phyloP scores from a whole-genome alignment of 441 rosid genomes.

The Flueggea neowawraea region DNA sequence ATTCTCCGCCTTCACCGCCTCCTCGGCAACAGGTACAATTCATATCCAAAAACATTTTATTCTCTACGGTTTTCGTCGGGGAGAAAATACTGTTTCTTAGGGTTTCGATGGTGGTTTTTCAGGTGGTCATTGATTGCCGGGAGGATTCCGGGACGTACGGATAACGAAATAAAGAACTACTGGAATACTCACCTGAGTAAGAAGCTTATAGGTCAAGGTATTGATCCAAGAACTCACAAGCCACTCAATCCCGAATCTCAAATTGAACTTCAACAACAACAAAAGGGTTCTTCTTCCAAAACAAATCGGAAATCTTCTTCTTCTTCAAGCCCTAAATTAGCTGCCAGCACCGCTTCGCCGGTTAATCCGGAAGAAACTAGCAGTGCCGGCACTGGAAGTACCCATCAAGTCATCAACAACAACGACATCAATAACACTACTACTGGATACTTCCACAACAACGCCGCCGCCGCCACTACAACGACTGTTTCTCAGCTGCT shows the following conservation, averaged over 20 bases:
- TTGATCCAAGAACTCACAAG: constrained; percentile 61
- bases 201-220: constrained; percentile 55
- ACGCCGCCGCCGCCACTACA: background rate
- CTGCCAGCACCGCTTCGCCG: background rate
- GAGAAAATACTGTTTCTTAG: background rate
- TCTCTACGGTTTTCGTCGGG: background rate
- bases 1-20: constrained; percentile 84
- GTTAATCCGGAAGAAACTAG: constrained; percentile 20
- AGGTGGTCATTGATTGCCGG: constrained; percentile 69
- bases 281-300: constrained; percentile 24
- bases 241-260: constrained; percentile 20
- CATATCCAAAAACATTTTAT: background rate
- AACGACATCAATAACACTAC: constrained; percentile 2
- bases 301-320: constrained; percentile 5
- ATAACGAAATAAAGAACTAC: constrained; percentile 61
- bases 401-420: constrained; percentile 12
- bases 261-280: constrained; percentile 2
- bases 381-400: constrained; percentile 2
- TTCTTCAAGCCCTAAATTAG: constrained; percentile 9
- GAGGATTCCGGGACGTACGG: constrained; percentile 59
- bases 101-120: background rate
- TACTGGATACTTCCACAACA: constrained; percentile 11
- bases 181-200: constrained; percentile 64
- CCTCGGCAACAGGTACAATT: constrained; percentile 55
- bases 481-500: background rate